Conservation (phyloP, 257 asterid species). For the Orobanche coerulescens region DNA sequence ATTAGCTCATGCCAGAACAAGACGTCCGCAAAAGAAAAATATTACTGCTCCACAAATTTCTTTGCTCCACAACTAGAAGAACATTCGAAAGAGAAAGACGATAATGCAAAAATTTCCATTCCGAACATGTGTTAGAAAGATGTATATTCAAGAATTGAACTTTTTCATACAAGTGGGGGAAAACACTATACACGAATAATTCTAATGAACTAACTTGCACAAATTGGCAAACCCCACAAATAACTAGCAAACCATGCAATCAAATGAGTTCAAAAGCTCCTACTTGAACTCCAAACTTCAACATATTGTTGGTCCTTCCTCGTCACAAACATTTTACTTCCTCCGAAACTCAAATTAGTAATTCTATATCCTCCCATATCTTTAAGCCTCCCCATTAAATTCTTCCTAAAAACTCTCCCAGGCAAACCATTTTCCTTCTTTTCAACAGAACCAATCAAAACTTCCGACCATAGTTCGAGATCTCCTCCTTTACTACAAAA, state of each 20-base stretch:
- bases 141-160: no score
- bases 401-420: constrained; percentile 66
- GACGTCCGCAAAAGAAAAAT: no score
- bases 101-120: no score
- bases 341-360: constrained; percentile 60
- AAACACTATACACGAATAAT: not conserved
- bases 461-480: constrained; percentile 80
- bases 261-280: constrained; percentile 22
- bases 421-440: not conserved
- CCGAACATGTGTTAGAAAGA: no score
- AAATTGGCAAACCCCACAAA: no score
- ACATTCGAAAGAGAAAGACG: no score
- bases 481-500: constrained; percentile 72
- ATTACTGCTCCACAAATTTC: no score
- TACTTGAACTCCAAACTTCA: constrained; percentile 69
- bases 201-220: not conserved
- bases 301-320: constrained; percentile 64
- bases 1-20: no score
- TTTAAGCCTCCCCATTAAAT: constrained; percentile 61
- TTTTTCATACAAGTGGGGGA: no score
- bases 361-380: constrained; percentile 58
- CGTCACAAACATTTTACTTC: constrained; percentile 73
- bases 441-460: constrained; percentile 35
- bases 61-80: no score
- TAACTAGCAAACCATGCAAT: not conserved